Conservation (phyloP, 306 rosid genomes). For the Quercus rubra region DNA sequence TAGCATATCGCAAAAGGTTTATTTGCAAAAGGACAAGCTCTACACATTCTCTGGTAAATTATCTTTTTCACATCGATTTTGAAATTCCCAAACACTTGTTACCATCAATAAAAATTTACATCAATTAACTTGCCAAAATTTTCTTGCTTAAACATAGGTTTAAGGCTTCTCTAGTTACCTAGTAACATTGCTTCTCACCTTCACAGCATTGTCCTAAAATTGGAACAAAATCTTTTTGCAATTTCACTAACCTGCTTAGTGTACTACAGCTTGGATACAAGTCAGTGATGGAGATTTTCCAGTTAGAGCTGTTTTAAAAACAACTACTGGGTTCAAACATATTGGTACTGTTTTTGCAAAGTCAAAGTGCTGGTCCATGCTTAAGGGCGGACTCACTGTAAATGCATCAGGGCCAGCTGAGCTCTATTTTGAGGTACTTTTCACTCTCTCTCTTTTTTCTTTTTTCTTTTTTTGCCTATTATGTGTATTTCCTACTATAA, state of each 20-base stretch:
- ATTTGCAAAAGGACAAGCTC: constrained; percentile 30
- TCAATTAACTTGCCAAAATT: neutral
- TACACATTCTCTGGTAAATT: constrained; percentile 65
- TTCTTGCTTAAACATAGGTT: neutral
- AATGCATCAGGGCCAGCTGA: constrained; percentile 44
- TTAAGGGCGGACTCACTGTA: constrained; percentile 69
- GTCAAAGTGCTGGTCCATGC: constrained; percentile 76
- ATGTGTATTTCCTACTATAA: neutral
- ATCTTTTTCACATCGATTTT: neutral
- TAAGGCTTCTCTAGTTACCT: neutral
- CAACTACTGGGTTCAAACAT: constrained; percentile 28
- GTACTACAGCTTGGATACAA: constrained; percentile 53
- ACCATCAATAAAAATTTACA: neutral
- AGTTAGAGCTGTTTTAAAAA: constrained; percentile 50
- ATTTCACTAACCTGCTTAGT: neutral
- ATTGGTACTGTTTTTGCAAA: constrained; percentile 47
- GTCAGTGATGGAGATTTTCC: constrained; percentile 39
- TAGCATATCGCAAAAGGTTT: constrained; percentile 49
- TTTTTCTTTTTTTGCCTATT: too few species aligned
- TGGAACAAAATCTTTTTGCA: neutral
- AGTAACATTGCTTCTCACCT: neutral
- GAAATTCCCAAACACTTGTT: neutral
- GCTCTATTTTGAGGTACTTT: constrained; percentile 64
- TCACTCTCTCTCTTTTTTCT: neutral
- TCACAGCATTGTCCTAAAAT: neutral